phyloP scores from a whole-genome alignment of 2,329 filamentous ascomycete species.

The Fusarium oxysporum region DNA sequence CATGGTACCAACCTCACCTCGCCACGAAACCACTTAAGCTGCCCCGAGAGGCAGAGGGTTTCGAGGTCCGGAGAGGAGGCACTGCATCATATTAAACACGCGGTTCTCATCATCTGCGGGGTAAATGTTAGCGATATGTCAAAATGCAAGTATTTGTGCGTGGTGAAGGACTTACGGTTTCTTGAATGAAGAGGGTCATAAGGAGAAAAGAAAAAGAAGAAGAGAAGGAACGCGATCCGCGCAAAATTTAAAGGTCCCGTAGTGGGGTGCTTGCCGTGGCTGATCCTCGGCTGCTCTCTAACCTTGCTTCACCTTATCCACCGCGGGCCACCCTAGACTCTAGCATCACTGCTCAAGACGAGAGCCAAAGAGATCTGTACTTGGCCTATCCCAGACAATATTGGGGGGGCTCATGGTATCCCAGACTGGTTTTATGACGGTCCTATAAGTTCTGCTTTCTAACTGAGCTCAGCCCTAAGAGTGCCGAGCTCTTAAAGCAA shows the following conservation, averaged over 20 bases:
- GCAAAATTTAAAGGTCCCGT: constrained; percentile 53
- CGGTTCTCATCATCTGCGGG: constrained; percentile 98
- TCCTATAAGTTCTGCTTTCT: no score
- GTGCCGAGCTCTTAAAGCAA: no score
- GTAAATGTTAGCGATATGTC: constrained; percentile 46
- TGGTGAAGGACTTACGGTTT: constrained; percentile 76
- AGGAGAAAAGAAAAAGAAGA: constrained; percentile 64
- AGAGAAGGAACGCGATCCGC: constrained; percentile 43
- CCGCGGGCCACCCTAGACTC: no score
- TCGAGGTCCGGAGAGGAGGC: constrained; percentile 71
- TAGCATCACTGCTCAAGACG: no score
- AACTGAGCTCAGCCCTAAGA: no score
- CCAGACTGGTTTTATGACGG: no score
- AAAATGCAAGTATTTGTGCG: neutral
- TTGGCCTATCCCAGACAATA: no score
- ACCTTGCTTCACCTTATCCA: neutral
- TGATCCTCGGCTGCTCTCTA: constrained; percentile 43
- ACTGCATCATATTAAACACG: constrained; percentile 91
- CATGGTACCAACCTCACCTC: constrained; percentile 77
- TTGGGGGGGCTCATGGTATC: no score
- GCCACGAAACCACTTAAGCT: constrained; percentile 87
- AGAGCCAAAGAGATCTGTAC: no score
- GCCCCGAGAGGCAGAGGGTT: constrained; percentile 82
- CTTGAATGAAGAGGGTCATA: constrained; percentile 99
- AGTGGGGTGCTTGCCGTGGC: constrained; percentile 42